Evolutionary conservation across 148 eudicot species (phyloP), one percentile per base, ranked within the genome.

Genomic region (Pharnaceum exiguum): DNA sequence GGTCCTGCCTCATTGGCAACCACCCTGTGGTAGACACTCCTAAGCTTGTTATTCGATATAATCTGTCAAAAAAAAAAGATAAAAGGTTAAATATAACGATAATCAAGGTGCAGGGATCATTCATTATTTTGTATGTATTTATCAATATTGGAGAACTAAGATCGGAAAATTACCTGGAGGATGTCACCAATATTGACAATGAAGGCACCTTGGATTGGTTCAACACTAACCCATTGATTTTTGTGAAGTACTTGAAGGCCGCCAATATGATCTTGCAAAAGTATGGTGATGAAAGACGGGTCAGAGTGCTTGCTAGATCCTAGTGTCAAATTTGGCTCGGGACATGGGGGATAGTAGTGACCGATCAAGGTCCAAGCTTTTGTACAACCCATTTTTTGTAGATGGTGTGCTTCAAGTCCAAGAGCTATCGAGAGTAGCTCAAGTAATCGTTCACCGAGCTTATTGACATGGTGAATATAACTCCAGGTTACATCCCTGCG

Each of bases 271-370:
- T 80, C 79, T 60, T 77, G 81, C 3, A 74, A 18, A 18, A 81
- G 55, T 23, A 81, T 19, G 0, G 79, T 77, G 29, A 81, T 36
- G 57, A 75, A 74, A 26, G 36, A 33, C 0, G 46, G 8, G 26
- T 81, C 86, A 0, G 77, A 9, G 45, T 81, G 86, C 25, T 66
- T 71, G 62, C 52, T 58, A 11, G 73, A 24, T 10, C 82, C 82
- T 33, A 77, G 32, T 0, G 82, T 61, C 10, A 74, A 55, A 11
- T 81, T 77, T 10, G 86, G 86, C 26, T 71, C 57, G 4, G 86
- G 86, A 48, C 86, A 81, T 8, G 80, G 67, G 0, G 86, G 86
- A 29, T 81, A 81, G 60, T 71, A 81, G 27, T 77, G 79, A 33
- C 55, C 7, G 0, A 52, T 21, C 7, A 57, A 30, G 17, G 11